Evolutionary conservation across 805 yeast genomes (phyloP).

Genomic region (Metschnikowia sp.): DNA sequence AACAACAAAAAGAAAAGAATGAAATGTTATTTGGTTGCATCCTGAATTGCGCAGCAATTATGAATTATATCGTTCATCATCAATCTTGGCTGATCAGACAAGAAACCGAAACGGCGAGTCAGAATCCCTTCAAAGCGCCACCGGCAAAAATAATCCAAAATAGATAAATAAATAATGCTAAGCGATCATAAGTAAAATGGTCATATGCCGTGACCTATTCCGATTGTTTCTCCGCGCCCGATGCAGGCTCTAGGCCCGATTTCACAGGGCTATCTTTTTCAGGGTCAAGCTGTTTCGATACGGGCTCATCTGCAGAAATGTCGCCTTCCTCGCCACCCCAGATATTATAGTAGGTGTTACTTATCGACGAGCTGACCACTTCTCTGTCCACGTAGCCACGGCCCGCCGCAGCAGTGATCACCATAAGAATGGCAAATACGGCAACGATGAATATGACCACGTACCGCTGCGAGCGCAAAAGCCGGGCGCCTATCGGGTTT

Average conservation of each 20-base stretch:
- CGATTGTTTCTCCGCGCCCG: not conserved
- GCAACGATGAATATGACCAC: slow-evolving; percentile 23
- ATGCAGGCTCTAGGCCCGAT: not conserved
- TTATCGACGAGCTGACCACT: not conserved
- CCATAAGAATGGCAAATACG: slow-evolving; percentile 22
- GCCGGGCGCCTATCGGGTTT: slow-evolving; percentile 21
- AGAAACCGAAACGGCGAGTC: too few species aligned
- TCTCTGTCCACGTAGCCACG: slow-evolving; percentile 20
- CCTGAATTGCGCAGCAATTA: too few species aligned
- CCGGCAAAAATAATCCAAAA: too few species aligned
- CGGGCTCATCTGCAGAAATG: not conserved
- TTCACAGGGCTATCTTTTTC: too few species aligned
- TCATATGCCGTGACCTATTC: too few species aligned
- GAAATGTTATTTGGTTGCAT: too few species aligned
- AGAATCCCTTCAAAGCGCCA: too few species aligned
- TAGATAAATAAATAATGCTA: too few species aligned
- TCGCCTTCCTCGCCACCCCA: slow-evolving; percentile 1
- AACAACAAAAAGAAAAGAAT: not conserved
- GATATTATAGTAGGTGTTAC: slow-evolving; percentile 2
- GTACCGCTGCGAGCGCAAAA: slow-evolving; percentile 33
- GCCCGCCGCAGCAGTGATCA: slow-evolving; percentile 28
- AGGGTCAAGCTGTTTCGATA: not conserved
- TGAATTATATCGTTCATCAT: too few species aligned
- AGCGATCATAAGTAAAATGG: too few species aligned
- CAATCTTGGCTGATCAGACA: too few species aligned